phyloP scores from a whole-genome alignment of 2,329 filamentous ascomycete genomes.

The Diaporthe citri region DNA sequence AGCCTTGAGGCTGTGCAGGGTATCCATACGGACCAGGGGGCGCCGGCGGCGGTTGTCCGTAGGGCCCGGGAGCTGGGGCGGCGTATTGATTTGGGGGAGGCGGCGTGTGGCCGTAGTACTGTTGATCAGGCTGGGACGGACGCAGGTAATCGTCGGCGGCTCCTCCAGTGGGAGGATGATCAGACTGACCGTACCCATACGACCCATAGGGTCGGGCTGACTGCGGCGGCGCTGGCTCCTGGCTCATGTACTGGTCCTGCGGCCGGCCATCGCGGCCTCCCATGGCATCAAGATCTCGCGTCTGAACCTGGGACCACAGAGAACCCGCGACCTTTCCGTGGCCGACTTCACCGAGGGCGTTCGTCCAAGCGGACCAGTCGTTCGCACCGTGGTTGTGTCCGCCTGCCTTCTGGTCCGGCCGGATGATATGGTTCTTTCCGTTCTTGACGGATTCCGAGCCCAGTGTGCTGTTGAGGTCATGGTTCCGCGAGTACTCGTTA shows the following conservation, averaged over 20 bases:
- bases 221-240: slow-evolving; percentile 38
- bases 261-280: slow-evolving; percentile 58
- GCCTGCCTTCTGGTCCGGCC: slow-evolving; percentile 48
- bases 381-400: slow-evolving; percentile 45
- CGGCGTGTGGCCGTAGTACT: slow-evolving; percentile 46
- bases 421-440: slow-evolving; percentile 81
- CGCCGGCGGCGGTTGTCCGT: slow-evolving; percentile 41
- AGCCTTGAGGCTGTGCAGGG: slow-evolving; percentile 46
- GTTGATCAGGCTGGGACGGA: slow-evolving; percentile 40
- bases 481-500: slow-evolving; percentile 74
- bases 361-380: slow-evolving; percentile 54
- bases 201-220: slow-evolving; percentile 43
- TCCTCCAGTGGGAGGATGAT: slow-evolving; percentile 29
- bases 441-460: slow-evolving; percentile 85
- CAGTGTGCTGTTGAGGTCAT: slow-evolving; percentile 80
- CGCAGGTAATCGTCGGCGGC: slow-evolving; percentile 39
- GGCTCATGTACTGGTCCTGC: slow-evolving; percentile 44
- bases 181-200: slow-evolving; percentile 28
- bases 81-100: slow-evolving; percentile 50
- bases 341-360: slow-evolving; percentile 51
- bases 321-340: slow-evolving; percentile 71
- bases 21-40: slow-evolving; percentile 41
- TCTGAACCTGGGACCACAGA: slow-evolving; percentile 72
- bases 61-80: slow-evolving; percentile 44
- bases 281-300: slow-evolving; percentile 69